phyloP scores from a whole-genome alignment of 2,329 filamentous ascomycete species.

The Penicillium brevicompactum region DNA sequence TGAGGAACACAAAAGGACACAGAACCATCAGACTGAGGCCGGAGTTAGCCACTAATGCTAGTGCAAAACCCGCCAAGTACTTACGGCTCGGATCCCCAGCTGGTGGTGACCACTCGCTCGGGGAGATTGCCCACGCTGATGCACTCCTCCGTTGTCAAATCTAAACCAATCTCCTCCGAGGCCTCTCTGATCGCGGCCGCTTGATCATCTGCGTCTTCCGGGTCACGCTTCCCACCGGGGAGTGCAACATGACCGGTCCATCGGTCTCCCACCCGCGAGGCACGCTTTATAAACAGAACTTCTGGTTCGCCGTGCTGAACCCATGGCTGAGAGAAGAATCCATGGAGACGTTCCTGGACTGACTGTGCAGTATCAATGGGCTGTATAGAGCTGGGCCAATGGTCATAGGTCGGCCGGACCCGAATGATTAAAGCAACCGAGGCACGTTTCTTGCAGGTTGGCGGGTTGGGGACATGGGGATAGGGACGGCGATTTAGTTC shows the following conservation, averaged over 20 bases:
- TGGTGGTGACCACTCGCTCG: conserved; percentile 66
- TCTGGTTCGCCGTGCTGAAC: conserved; percentile 67
- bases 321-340: conserved; percentile 67
- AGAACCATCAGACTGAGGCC: conserved; percentile 64
- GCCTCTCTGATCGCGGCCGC: conserved; percentile 66
- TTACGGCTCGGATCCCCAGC: conserved; percentile 66
- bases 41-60: conserved; percentile 16
- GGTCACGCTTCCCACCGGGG: conserved; percentile 68
- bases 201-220: conserved; percentile 63
- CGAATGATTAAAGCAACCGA: conserved; percentile 67
- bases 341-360: conserved; percentile 48
- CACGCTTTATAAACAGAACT: conserved; percentile 71
- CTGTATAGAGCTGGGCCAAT: conserved; percentile 49
- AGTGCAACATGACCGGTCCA: conserved; percentile 72
- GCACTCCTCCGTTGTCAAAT: conserved; percentile 53
- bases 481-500: conserved; percentile 41
- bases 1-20: conserved; percentile 68
- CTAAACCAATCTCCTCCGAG: conserved; percentile 66
- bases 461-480: conserved; percentile 49
- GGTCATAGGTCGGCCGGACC: conserved; percentile 59
- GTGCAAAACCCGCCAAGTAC: background rate
- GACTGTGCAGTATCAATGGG: conserved; percentile 26
- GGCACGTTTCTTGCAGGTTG: conserved; percentile 59
- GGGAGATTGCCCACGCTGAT: conserved; percentile 63
- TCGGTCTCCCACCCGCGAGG: conserved; percentile 64